Evolutionary conservation across 495 filamentous ascomycete species (phyloP), one percentile per base, ranked within the genome.

Genomic region (Annulohypoxylon stygium): DNA sequence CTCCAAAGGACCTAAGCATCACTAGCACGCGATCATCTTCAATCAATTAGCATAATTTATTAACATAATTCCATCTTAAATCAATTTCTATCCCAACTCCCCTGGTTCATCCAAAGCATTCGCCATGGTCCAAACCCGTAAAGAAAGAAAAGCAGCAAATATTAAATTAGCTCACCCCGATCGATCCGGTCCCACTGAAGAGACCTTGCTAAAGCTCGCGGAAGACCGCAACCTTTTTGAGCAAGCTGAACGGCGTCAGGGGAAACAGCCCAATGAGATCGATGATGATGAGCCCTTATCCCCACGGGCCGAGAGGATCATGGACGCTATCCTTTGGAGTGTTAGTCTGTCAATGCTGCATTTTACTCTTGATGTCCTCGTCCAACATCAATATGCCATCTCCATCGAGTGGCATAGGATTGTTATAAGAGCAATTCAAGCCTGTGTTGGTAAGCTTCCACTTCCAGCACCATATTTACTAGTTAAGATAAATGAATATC

Each of bases 291-390:
- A 54, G 0, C 72, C 25, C 11, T 36, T 85, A 41, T 81, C 83
- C 3, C 81, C 83, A 5, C 69, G 64, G 0, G 80, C 78, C 2
- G 91, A 90, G 11, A 85, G 87, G 14, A 67, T 88, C 8, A 82
- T 88, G 61, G 84, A 91, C 14, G 83, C 91, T 6, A 61, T 91
- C n/a, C 85, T 92, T n/a, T 93, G 87, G 84, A 88, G 90, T 9
- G 71, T 90, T 4, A 92, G 91, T 47, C 82, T 98, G 73, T 86
- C 89, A 16, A 93, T 93, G 83, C 84, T 97, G 26, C 93, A 97
- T 79, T 90, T 97, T 73, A 94, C 93, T 2, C 86, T 99, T 26
- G 93, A 96, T 72, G 92, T 95, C 58, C 84, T 98, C n/a, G 93
- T 97, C 6, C 92, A 95, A 57, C 89, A 95, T 78, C 97, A 98